Base-by-base conservation (phyloP, 768 basidiomycete species). In the Mycena leptocephala region DNA sequence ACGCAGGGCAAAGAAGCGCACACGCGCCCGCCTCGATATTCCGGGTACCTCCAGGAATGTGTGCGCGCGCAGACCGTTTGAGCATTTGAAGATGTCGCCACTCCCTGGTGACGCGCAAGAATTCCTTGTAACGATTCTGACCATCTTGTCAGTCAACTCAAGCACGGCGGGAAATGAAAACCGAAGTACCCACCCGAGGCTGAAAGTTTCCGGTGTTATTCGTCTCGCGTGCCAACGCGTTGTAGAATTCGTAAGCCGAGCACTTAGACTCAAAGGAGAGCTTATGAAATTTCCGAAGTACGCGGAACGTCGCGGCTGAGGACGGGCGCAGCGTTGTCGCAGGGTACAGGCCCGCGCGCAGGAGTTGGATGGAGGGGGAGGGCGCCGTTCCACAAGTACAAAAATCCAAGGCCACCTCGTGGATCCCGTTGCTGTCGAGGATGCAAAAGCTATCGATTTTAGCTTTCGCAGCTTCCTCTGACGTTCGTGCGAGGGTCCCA, bases 161-260 rank as follows among this genome's bases (percentile, higher is more conserved):
- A 35, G 16, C 22, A 26, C 1, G 5, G 11, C 14, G 6, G 28
- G 6, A 24, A 35, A 26, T 18, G 26, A 5, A 11, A 33, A n/a
- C n/a, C n/a, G 22, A 30, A 56, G 35, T 14, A 76, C 78, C 63
- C 66, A 82, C n/a, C 80, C 28, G 70, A 14, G 63, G 65, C 2
- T 26, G 26, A 28, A 22, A 39, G 0, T 79, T 70, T 0, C 84
- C 83, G 5, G 80, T 83, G 62, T 87, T 87, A 51, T 87, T 82
- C 0, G 83, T 84, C n/a, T 69, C 41, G 11, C 80, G 73, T 2
- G 56, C 76, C 1, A 88, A 61, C 0, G 80, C 43, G 1, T 74
- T 73, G 67, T 86, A 87, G 71, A 82, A 87, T 35, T 86, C 83
- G 39, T 78, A 86, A 0, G 70, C 79, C 0, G 83, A 85, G 0